Base-by-base conservation (phyloP, 1,139 yeast genomes). In the Saccharomyces hybrid region DNA sequence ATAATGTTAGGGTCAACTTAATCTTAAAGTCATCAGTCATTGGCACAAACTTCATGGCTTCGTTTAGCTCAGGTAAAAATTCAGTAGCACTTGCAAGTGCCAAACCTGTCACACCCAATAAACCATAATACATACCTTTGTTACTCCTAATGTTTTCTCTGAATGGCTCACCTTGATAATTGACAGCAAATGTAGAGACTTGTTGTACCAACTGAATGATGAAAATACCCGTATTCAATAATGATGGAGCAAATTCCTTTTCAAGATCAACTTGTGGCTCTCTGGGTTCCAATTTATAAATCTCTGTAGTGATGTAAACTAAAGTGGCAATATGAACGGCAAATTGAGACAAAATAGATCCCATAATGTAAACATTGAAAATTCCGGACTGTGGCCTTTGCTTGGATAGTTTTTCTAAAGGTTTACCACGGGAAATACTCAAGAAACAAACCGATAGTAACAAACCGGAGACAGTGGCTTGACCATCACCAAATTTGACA, bases 301-400 rank as follows among this genome's bases (percentile, higher is more conserved):
- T 91, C 72, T 88, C 95, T 54, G 78, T 74, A 20, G 96, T 87
- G 61, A 93, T 83, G 69, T 89, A 90, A 58, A 93, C 74, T 75
- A 93, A 80, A 5, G 97, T 83, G 49, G 78, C 74, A 63, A 93
- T 86, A 70, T 93, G 99, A 62, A 93, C 82, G 14, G 96, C 96
- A 78, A 93, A 95, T 74, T 93, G 99, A 46, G 97, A 96, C 62
- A 93, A 77, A 63, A 93, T 91, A 1, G 98, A 91, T 3, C 99
- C 99, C 97, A 93, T 91, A 65, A 91, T 93, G 74, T 93, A 93
- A 60, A 78, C 78, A 73, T 91, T 93, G 78, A 95, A 95, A 61
- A 93, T 95, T 58, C 98, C 98, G 49, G 95, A 95, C 75, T 91
- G 99, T 42, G 99, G 99, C 75, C 99, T 86, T 72, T 90, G 89